Percentiles rank a stretch among this genome's conserved stretches.
These are phyloP conservation scores for Rhodotorula glutinis DNA, from an alignment of 1,284 basidiomycete species.

Conservation along the genomic window DNA sequence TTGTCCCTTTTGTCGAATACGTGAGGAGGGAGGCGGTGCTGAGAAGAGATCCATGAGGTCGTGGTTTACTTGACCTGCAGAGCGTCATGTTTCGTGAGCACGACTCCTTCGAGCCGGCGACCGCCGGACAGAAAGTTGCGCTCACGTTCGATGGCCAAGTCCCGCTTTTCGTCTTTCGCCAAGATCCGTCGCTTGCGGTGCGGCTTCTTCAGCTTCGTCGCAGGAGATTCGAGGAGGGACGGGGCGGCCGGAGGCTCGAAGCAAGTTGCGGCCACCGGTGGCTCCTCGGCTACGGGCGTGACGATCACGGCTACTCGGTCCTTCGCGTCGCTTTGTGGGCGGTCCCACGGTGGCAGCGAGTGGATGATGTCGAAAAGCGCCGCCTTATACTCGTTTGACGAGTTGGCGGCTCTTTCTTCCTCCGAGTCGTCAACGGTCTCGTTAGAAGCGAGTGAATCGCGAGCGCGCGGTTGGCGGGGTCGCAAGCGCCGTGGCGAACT, in stretches of 20 bases:
- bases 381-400: background rate
- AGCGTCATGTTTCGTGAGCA: no score
- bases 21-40: slow-evolving; percentile 1
- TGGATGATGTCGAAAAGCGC: background rate
- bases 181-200: slow-evolving; percentile 1
- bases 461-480: no score
- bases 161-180: slow-evolving; percentile 30
- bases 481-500: background rate
- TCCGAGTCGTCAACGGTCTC: background rate
- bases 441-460: no score
- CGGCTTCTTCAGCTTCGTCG: no score
- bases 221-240: no score
- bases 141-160: slow-evolving; percentile 30
- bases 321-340: no score
- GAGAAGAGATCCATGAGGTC: slow-evolving; percentile 36
- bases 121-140: background rate
- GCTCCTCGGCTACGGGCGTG: no score
- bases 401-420: background rate
- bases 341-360: background rate
- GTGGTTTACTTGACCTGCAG: slow-evolving; percentile 18
- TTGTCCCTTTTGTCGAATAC: no score
- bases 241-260: no score
- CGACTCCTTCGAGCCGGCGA: no score
- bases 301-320: no score
- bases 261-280: no score